Percentiles rank a stretch among this genome's conserved stretches.
Conservation (phyloP, 106 monocot genomes). For the Triglochin maritima region DNA sequence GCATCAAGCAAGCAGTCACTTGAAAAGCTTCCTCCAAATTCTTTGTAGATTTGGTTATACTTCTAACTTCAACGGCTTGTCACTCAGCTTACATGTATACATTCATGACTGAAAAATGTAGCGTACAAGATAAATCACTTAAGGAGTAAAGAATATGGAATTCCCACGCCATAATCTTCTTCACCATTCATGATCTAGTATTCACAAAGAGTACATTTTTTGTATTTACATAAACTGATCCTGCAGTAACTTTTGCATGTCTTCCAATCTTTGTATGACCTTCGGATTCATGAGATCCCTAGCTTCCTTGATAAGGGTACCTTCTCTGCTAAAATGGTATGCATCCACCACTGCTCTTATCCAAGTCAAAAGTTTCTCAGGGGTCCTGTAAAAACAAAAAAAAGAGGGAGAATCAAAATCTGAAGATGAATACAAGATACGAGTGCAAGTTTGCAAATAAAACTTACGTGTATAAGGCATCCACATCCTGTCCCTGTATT, state of each 20-base stretch:
- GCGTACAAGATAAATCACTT: too few relatives aligned
- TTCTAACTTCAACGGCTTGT: too few relatives aligned
- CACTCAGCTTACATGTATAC: too few relatives aligned
- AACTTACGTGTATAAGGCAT: constrained; percentile 77
- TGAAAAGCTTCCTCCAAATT: too few relatives aligned
- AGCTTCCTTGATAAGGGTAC: constrained; percentile 75
- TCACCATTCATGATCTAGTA: too few relatives aligned
- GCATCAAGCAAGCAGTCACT: too few relatives aligned
- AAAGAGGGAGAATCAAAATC: not conserved
- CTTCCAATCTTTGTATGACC: constrained; percentile 58
- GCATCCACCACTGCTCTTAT: constrained; percentile 73
- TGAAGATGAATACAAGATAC: not conserved
- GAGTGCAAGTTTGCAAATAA: not conserved
- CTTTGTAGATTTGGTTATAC: too few relatives aligned
- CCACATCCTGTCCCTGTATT: constrained; percentile 68
- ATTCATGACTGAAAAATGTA: too few relatives aligned
- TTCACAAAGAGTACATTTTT: not conserved
- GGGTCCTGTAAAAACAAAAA: constrained; percentile 48
- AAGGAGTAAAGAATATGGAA: too few relatives aligned
- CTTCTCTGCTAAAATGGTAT: constrained; percentile 77
- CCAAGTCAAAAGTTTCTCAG: constrained; percentile 60
- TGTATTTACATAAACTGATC: constrained; percentile 35
- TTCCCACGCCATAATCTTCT: too few relatives aligned
- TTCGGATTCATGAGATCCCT: constrained; percentile 85
- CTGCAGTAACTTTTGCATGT: constrained; percentile 55